Conservation (phyloP, 768 basidiomycete genomes). For the Termitomyces sp. region DNA sequence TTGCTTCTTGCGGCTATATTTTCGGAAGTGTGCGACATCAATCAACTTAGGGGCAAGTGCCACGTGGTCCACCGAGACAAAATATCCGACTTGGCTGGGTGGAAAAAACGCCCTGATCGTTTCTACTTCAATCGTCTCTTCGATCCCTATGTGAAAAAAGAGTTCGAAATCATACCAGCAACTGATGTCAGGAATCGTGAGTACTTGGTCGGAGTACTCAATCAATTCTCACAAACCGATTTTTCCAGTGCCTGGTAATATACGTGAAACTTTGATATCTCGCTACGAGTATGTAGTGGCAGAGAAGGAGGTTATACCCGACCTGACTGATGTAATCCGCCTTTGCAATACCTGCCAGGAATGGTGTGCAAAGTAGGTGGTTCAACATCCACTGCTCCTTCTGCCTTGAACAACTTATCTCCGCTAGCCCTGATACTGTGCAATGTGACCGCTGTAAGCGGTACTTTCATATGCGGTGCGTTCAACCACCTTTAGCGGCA, state of each 20-base stretch:
- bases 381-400: conserved; percentile 15
- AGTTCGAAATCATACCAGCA: conserved; percentile 92
- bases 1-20: conserved; percentile 93
- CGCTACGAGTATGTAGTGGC: conserved; percentile 95
- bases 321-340: conserved; percentile 82
- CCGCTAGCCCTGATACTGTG: conserved; percentile 70
- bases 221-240: conserved; percentile 14
- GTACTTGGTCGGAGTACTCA: conserved; percentile 32
- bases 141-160: conserved; percentile 97
- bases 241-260: conserved; percentile 68
- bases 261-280: conserved; percentile 67
- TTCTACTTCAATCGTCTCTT: conserved; percentile 97
- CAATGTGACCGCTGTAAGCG: conserved; percentile 90
- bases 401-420: conserved; percentile 7
- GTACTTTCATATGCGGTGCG: conserved; percentile 93
- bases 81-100: conserved; percentile 86
- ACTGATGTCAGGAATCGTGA: conserved; percentile 84
- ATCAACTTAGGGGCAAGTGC: conserved; percentile 89
- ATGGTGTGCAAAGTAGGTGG: conserved; percentile 83
- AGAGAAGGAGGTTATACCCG: conserved; percentile 89
- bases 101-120: conserved; percentile 91
- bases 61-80: conserved; percentile 94
- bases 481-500: conserved; percentile 82
- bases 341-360: conserved; percentile 80
- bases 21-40: conserved; percentile 93